Evolutionary conservation across 2,329 filamentous ascomycete genomes (phyloP).

Genomic region (Colletotrichum sp.): DNA sequence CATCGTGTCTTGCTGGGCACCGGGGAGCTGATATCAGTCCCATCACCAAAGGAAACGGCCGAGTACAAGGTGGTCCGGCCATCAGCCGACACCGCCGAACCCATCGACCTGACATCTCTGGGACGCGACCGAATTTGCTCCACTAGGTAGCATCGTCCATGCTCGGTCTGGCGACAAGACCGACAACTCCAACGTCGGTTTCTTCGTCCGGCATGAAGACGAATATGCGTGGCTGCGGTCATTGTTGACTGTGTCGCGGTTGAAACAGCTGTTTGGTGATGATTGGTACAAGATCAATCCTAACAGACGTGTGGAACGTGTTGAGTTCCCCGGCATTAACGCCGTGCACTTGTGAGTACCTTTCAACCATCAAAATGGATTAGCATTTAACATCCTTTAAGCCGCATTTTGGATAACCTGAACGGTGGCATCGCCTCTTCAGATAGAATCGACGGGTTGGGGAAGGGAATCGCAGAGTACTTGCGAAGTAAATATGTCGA

Average conservation of each 20-base stretch:
- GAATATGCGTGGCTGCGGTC: constrained; percentile 44
- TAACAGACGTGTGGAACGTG: neutral
- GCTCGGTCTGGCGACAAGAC: constrained; percentile 44
- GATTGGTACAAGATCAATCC: constrained; percentile 23
- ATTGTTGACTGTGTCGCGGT: constrained; percentile 32
- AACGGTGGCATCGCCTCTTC: constrained; percentile 21
- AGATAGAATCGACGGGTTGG: constrained; percentile 32
- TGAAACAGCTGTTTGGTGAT: constrained; percentile 27
- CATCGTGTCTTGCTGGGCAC: constrained; percentile 26
- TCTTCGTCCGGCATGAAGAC: constrained; percentile 42
- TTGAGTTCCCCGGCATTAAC: constrained; percentile 14
- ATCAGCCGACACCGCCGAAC: neutral
- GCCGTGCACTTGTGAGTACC: constrained; percentile 19
- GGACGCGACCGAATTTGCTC: neutral
- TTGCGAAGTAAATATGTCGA: constrained; percentile 38
- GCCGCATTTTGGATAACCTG: constrained; percentile 16
- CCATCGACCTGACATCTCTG: neutral
- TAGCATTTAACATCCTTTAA: neutral
- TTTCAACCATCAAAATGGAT: neutral
- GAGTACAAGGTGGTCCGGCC: neutral
- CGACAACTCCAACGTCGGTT: constrained; percentile 40
- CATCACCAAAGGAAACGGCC: neutral
- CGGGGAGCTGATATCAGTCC: neutral
- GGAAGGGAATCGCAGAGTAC: constrained; percentile 41
- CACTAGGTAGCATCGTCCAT: constrained; percentile 37